Evolutionary conservation across 1,139 yeast species (phyloP).

Genomic region (Torulaspora pretoriensis): DNA sequence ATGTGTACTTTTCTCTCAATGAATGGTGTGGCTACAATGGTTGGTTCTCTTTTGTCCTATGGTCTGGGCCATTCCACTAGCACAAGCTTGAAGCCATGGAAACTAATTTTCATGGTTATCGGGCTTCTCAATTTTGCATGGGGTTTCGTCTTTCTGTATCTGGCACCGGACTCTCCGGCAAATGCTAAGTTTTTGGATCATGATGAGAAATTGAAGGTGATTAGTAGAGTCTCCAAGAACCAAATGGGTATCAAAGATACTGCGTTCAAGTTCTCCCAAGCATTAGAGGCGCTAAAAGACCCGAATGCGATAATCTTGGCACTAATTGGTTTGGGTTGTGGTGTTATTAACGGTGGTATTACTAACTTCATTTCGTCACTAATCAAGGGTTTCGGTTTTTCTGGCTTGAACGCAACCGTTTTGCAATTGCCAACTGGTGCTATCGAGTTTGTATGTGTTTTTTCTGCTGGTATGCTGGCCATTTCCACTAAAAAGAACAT

Average conservation of each 20-base stretch:
- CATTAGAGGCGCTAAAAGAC: constrained; percentile 41
- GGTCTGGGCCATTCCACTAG: constrained; percentile 39
- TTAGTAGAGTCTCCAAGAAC: constrained; percentile 40
- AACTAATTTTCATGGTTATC: constrained; percentile 43
- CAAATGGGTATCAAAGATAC: constrained; percentile 53
- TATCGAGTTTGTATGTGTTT: constrained; percentile 39
- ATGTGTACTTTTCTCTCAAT: constrained; percentile 47
- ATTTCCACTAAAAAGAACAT: constrained; percentile 35
- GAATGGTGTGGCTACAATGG: constrained; percentile 48
- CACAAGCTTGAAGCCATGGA: constrained; percentile 39
- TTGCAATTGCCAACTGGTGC: constrained; percentile 42
- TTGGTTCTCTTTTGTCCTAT: constrained; percentile 49
- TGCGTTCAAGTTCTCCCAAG: constrained; percentile 46
- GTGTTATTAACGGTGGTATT: constrained; percentile 52
- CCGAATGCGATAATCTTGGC: constrained; percentile 49
- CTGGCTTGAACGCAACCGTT: constrained; percentile 38
- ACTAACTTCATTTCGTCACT: constrained; percentile 45
- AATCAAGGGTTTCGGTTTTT: constrained; percentile 39
- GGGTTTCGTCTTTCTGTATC: constrained; percentile 42
- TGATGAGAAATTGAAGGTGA: constrained; percentile 42
- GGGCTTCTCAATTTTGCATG: constrained; percentile 46
- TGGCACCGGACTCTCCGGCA: constrained; percentile 51
- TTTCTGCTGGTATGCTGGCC: constrained; percentile 40
- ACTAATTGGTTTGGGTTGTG: constrained; percentile 40
- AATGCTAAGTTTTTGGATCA: constrained; percentile 47